Evolutionary conservation across 768 basidiomycete species (phyloP).

Genomic region (Tephrocybe sp.): DNA sequence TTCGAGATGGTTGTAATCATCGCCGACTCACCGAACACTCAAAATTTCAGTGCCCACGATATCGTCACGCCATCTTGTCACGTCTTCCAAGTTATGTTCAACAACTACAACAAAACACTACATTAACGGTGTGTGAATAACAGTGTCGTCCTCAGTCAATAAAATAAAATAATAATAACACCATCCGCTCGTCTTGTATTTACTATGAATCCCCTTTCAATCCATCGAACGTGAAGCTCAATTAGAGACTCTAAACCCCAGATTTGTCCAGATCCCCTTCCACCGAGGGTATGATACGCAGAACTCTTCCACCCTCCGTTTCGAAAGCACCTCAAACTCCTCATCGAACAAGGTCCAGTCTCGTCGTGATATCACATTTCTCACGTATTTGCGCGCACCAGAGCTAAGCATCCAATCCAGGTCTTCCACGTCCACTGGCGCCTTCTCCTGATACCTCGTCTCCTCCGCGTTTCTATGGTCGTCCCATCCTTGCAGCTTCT

Average conservation of each 20-base stretch:
- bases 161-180: too few relatives aligned
- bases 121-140: too few relatives aligned
- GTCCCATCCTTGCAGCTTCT: conserved; percentile 20
- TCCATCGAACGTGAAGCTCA: too few relatives aligned
- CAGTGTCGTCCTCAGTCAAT: too few relatives aligned
- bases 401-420: conserved; percentile 8
- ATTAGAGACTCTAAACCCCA: conserved; percentile 12
- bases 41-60: too few relatives aligned
- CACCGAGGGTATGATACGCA: conserved; percentile 11
- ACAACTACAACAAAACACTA: too few relatives aligned
- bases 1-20: too few relatives aligned
- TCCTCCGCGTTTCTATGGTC: conserved; percentile 14
- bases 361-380: not conserved
- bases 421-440: conserved; percentile 14
- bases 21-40: too few relatives aligned
- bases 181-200: too few relatives aligned
- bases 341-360: conserved; percentile 12
- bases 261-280: conserved; percentile 1
- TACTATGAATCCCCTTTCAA: too few relatives aligned
- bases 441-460: conserved; percentile 12
- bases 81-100: too few relatives aligned
- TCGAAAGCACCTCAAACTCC: conserved; percentile 14
- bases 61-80: too few relatives aligned
- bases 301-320: conserved; percentile 11
- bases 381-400: conserved; percentile 1